Base-by-base conservation (phyloP, 2,329 filamentous ascomycete species). In the Camillea tinctor region DNA sequence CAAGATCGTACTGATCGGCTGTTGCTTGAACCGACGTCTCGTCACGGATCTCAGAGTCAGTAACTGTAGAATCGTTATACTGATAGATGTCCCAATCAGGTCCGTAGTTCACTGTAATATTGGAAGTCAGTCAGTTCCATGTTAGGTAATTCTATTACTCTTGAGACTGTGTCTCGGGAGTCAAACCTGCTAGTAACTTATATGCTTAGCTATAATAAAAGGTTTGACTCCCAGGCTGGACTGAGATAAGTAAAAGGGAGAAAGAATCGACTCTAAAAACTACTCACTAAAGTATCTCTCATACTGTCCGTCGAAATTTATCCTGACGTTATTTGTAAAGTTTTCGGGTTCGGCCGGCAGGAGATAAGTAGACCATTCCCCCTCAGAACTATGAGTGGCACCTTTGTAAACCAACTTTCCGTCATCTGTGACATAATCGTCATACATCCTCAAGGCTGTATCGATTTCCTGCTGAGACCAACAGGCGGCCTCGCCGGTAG, bases 311-410 rank as follows among this genome's bases (percentile, higher is more conserved):
- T 72, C 71, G 22, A 71, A 73, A 8, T 66, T 66, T 23, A 66
- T 60, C 50, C 69, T 58, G 4, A 71, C 68, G 51, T 69, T 71
- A n/a, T 57, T 55, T 1, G 58, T 55, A 3, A 40, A 0, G 19
- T 63, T 55, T 19, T 62, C 56, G 1, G 62, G 50, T 36, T 56
- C 59, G 2, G 68, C 68, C 44, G 69, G 69, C 30, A 71, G 51
- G 8, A 72, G 66, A 30, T 60, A 72, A 3, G 65, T 69, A 5
- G 54, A 40, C 71, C 71, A 72, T 1, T 64, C 65, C 2, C 58
- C 54, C 59, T 72, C 86, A 23, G 82, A 72, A 20, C 80, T 79
- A 63, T 81, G 64, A 71, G 73, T 79, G 72, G 72, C 76, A 69
- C 59, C 75, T 67, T 66, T 67, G 50, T 71, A 68, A 6, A 61